phyloP scores from a whole-genome alignment of 352 stramenopile genomes.

The Globisporangium canariense region DNA sequence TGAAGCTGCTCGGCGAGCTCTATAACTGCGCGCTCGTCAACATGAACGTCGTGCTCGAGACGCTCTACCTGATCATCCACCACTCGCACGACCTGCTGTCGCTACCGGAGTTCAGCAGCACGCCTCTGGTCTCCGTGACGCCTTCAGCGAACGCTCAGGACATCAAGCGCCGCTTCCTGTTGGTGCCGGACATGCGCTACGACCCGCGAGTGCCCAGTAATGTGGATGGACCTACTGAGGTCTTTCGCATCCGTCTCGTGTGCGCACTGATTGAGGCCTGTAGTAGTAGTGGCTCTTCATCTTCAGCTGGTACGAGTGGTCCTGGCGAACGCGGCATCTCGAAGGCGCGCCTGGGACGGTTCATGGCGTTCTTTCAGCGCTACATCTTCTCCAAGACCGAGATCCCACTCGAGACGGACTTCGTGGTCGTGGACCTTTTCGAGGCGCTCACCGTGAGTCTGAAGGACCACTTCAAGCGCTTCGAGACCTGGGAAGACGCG shows the following conservation, averaged over 20 bases:
- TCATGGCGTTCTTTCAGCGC: constrained; percentile 93
- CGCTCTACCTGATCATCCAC: constrained; percentile 93
- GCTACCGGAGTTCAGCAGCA: constrained; percentile 51
- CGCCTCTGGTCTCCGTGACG: constrained; percentile 12
- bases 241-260: constrained; percentile 93
- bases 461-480: constrained; percentile 68
- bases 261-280: constrained; percentile 92
- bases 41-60: constrained; percentile 91
- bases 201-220: constrained; percentile 86
- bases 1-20: constrained; percentile 93
- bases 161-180: constrained; percentile 54
- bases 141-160: constrained; percentile 38
- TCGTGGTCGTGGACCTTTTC: constrained; percentile 84
- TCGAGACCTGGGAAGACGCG: constrained; percentile 76
- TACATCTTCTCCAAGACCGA: constrained; percentile 96
- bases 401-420: constrained; percentile 94
- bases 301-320: not conserved
- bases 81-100: constrained; percentile 92
- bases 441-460: constrained; percentile 51
- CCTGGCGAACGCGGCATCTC: constrained; percentile 82
- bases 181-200: constrained; percentile 78
- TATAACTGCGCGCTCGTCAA: constrained; percentile 91
- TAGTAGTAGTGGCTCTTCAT: constrained; percentile 14
- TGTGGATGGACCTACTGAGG: constrained; percentile 89
- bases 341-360: constrained; percentile 79